Evolutionary conservation across 176 grass and related monocot genomes (phyloP), one percentile per base, ranked within the genome.

Genomic region (Bothriochloa decipiens): DNA sequence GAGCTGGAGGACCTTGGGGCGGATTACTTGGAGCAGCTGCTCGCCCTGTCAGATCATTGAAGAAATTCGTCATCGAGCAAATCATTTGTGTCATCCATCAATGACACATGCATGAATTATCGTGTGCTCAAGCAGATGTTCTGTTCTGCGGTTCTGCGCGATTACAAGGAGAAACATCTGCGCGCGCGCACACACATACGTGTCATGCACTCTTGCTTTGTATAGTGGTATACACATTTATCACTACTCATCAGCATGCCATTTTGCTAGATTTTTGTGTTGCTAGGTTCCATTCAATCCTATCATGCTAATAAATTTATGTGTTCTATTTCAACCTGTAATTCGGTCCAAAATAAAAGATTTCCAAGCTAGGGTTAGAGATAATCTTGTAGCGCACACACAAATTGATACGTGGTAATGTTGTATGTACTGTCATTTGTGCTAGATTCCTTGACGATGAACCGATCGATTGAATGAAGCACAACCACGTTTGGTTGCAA

Each of bases 1-100:
- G 91, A 90, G 43, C 75, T 92, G 40, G 91, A 92, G 49, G 91
- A 92, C 70, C 78, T 80, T 22, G 63, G 78, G 11, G 25, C 42
- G 18, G 91, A 92, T 41, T 92, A 92, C 78, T 36, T 92, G 84
- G 91, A 92, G 70, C 76, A 89, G 69, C 75, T 92, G 22, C 65
- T 92, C 2, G 78, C 64, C 4, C 28, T 53, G 16, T 81, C 78
- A 1, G 26, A 53, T 81, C 64, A 53, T 69, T 81, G 78, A 81
- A 7, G 4, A 3, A 7, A 22, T 7, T 8, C 32, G 39, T 76
- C 5, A 76, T 0, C 4, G 8, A 58, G 8, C 55, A 11, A 58
- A 12, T 20, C 4, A 5, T 2, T 14, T 27, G 23, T 49, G 35
- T 9, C 13, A 61, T 77, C n/a, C 53, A 61, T 42, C 75, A 46